These are phyloP conservation scores for Wallacemonas collosoma DNA, from an alignment of 208 protist genomes.

Conservation along the genomic window DNA sequence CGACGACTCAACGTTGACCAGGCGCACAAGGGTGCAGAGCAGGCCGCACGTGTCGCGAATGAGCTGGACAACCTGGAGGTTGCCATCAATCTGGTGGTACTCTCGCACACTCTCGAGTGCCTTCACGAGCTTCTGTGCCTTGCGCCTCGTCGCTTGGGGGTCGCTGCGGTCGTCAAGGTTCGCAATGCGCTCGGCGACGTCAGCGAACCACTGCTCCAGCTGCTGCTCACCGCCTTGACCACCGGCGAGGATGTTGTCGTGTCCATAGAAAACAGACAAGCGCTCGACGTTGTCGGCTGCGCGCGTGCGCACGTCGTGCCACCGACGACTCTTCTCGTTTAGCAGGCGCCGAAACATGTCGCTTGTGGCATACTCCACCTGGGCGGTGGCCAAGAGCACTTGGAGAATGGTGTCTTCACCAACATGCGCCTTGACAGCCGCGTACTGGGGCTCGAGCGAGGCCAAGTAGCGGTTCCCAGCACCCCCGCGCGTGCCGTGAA, in stretches of 20 bases:
- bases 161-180: constrained; percentile 44
- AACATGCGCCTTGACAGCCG: constrained; percentile 35
- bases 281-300: constrained; percentile 64
- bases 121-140: constrained; percentile 95
- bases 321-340: constrained; percentile 83
- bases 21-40: constrained; percentile 95
- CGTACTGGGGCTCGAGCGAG: constrained; percentile 29
- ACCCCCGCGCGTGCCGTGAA: constrained; percentile 70
- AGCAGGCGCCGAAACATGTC: constrained; percentile 91
- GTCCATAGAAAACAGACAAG: constrained; percentile 93
- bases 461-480: constrained; percentile 21
- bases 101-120: constrained; percentile 97
- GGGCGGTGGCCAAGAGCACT: constrained; percentile 93
- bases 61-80: constrained; percentile 92
- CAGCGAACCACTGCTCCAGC: constrained; percentile 94
- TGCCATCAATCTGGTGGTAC: constrained; percentile 94
- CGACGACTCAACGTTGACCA: constrained; percentile 93
- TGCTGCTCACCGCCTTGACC: constrained; percentile 83
- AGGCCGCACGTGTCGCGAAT: constrained; percentile 86
- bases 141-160: constrained; percentile 83
- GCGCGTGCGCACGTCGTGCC: constrained; percentile 82
- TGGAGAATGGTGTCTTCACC: constrained; percentile 74
- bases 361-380: constrained; percentile 94
- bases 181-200: constrained; percentile 81
- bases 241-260: constrained; percentile 77